These are phyloP conservation scores for Parachlorella kessleri DNA, from an alignment of 139 green algal species.

Conservation along the genomic window DNA sequence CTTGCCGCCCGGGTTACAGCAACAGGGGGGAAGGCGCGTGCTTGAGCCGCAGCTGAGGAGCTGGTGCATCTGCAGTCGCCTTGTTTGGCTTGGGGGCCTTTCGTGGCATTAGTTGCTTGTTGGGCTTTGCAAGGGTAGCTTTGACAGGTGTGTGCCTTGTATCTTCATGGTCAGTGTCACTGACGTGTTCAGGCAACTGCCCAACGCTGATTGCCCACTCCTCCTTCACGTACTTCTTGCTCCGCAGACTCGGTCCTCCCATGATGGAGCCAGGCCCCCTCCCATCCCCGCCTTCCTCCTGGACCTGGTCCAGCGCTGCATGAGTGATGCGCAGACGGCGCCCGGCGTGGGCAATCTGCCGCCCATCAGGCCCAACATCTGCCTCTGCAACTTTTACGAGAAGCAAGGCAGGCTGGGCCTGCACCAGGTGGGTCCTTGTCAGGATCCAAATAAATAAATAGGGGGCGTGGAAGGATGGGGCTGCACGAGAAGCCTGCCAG, in stretches of 20 bases:
- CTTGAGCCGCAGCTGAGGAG: too few species aligned
- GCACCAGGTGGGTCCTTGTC: constrained; percentile 53
- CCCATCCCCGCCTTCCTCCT: constrained; percentile 41
- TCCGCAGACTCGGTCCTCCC: constrained; percentile 24
- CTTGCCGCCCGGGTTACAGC: too few species aligned
- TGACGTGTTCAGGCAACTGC: not conserved
- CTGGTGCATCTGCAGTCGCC: too few species aligned
- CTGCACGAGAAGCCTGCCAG: too few species aligned
- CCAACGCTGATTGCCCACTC: constrained; percentile 29
- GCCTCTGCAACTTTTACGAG: constrained; percentile 68
- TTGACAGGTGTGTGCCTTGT: not conserved
- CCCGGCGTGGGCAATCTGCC: constrained; percentile 4
- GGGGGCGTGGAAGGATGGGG: too few species aligned
- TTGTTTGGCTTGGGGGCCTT: not conserved
- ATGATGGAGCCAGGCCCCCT: constrained; percentile 53
- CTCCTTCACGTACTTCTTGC: constrained; percentile 42
- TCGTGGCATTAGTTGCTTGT: not conserved
- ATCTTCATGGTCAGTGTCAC: not conserved
- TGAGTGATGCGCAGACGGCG: constrained; percentile 9
- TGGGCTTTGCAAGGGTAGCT: not conserved
- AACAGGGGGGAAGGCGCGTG: too few species aligned
- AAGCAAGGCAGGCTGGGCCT: constrained; percentile 57
- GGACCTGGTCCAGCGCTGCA: constrained; percentile 13
- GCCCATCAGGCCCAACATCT: constrained; percentile 43
- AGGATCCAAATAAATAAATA: too few species aligned